These are phyloP conservation scores for Verticillium alfalfae DNA, from an alignment of 2,329 filamentous ascomycete genomes.

Conservation along the genomic window DNA sequence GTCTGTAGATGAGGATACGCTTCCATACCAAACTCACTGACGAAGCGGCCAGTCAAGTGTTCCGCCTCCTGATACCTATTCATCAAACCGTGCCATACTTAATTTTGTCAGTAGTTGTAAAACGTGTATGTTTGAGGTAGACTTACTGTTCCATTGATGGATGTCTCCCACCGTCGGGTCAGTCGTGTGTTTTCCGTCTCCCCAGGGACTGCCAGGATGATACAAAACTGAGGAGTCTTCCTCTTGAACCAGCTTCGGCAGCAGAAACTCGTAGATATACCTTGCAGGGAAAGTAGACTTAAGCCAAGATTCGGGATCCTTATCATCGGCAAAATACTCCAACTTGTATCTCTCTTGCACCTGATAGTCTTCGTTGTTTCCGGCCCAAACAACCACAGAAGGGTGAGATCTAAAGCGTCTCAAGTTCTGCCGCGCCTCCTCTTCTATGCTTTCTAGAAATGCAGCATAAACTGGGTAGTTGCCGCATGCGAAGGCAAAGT, in stretches of 20 bases:
- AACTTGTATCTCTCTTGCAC: constrained; percentile 68
- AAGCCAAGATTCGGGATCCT: constrained; percentile 77
- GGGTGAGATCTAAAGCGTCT: constrained; percentile 77
- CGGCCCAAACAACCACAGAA: constrained; percentile 80
- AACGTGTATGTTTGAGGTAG: not conserved
- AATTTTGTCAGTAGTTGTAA: constrained; percentile 1
- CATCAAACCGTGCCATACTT: constrained; percentile 85
- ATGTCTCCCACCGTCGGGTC: constrained; percentile 84
- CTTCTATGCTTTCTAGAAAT: constrained; percentile 52
- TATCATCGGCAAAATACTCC: constrained; percentile 74
- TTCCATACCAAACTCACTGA: constrained; percentile 94
- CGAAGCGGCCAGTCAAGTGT: constrained; percentile 81
- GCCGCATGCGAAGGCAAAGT: constrained; percentile 68
- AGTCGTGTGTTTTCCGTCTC: constrained; percentile 61
- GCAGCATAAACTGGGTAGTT: constrained; percentile 59
- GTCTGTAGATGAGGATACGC: constrained; percentile 82
- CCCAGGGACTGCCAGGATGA: constrained; percentile 82
- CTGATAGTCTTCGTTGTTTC: constrained; percentile 95
- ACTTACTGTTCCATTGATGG: constrained; percentile 75
- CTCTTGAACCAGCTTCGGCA: constrained; percentile 66
- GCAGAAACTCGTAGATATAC: constrained; percentile 89
- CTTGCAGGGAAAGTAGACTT: constrained; percentile 83
- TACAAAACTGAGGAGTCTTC: constrained; percentile 69
- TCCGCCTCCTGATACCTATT: constrained; percentile 91
- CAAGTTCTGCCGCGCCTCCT: constrained; percentile 62